phyloP scores from a whole-genome alignment of 345 rosid genomes.

The Iberis pinnata region DNA sequence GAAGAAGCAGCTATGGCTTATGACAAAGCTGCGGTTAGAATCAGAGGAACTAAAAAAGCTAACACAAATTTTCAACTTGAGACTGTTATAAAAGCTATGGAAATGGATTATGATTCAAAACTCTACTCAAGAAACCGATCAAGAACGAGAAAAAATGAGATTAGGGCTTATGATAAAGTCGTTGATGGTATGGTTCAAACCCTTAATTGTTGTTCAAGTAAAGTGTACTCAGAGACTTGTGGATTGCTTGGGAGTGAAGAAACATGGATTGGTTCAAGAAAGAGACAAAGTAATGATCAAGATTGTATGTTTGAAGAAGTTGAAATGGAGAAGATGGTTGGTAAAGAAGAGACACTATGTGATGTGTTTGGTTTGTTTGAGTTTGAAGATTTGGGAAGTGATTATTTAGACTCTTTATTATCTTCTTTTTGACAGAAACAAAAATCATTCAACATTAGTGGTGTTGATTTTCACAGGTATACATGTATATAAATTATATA shows the following conservation, averaged over 20 bases:
- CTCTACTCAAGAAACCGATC: constrained; percentile 15
- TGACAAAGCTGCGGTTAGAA: constrained; percentile 80
- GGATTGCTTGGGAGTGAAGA: constrained; percentile 19
- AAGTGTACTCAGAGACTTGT: neutral
- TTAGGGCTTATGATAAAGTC: neutral
- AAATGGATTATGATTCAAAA: constrained; percentile 14
- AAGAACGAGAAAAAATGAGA: constrained; percentile 4
- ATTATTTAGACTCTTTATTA: constrained; percentile 54
- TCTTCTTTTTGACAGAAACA: constrained; percentile 40
- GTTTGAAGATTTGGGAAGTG: constrained; percentile 68
- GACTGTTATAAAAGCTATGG: constrained; percentile 40
- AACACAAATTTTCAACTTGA: constrained; percentile 64
- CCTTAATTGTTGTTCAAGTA: neutral
- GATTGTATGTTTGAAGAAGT: constrained; percentile 27
- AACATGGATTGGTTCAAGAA: constrained; percentile 19
- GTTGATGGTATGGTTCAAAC: constrained; percentile 10
- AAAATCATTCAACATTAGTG: neutral
- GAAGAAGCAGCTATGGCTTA: constrained; percentile 92
- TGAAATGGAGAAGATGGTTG: constrained; percentile 30
- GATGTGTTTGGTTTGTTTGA: constrained; percentile 40
- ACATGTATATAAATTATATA: no score
- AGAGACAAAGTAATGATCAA: constrained; percentile 17
- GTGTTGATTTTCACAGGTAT: no score
- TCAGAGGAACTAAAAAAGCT: constrained; percentile 57
- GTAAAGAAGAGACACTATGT: constrained; percentile 21